phyloP scores from a whole-genome alignment of 441 rosid species.

The Melianthus villosus region DNA sequence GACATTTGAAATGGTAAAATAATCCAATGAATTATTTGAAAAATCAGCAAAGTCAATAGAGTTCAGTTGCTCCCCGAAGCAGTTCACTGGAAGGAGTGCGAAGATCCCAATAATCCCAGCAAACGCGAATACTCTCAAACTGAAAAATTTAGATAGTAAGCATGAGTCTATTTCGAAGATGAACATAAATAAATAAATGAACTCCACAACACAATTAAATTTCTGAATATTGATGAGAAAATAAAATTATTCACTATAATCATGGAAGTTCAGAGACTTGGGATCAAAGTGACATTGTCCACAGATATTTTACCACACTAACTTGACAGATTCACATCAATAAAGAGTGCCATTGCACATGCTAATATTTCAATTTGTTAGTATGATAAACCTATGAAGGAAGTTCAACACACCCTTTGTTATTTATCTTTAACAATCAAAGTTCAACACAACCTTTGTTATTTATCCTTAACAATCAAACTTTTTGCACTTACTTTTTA shows the following conservation, averaged over 20 bases:
- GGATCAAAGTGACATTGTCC: too few species aligned
- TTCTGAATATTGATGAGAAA: background rate
- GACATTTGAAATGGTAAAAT: slow-evolving; percentile 72
- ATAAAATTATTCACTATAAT: background rate
- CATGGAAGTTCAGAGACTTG: background rate
- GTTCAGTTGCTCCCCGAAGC: slow-evolving; percentile 47
- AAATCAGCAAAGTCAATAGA: slow-evolving; percentile 52
- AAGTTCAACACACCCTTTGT: too few species aligned
- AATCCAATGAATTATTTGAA: slow-evolving; percentile 60
- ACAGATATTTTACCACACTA: too few species aligned
- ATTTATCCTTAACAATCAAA: too few species aligned
- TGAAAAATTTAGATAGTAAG: slow-evolving; percentile 22
- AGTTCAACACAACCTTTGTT: too few species aligned
- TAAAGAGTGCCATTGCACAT: too few species aligned
- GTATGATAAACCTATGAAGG: too few species aligned
- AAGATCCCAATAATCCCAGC: slow-evolving; percentile 77
- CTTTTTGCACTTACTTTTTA: too few species aligned
- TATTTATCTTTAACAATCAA: too few species aligned
- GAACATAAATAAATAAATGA: too few species aligned
- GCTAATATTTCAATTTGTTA: too few species aligned
- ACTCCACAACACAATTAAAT: slow-evolving; percentile 2
- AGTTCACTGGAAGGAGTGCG: slow-evolving; percentile 78
- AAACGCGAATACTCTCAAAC: slow-evolving; percentile 71
- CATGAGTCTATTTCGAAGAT: slow-evolving; percentile 9
- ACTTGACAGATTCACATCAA: too few species aligned